These are phyloP conservation scores for Anthracocystis panici-leucophaei DNA, from an alignment of 1,284 basidiomycete genomes.

Conservation along the genomic window DNA sequence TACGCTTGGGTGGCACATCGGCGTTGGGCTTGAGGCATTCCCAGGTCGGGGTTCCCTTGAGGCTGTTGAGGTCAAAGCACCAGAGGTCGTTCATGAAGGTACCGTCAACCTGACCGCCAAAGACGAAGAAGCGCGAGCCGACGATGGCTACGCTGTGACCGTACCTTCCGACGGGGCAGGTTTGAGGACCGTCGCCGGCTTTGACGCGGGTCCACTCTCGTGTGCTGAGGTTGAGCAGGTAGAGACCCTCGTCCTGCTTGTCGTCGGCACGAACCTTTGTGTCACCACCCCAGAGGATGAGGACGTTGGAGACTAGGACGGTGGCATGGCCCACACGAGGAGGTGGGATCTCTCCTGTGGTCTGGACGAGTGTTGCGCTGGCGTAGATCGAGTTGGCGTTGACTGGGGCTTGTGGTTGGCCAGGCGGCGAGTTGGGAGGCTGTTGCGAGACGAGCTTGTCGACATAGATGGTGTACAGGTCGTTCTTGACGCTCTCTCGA, in stretches of 20 bases:
- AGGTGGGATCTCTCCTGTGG: conserved; percentile 87
- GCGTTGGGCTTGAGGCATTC: conserved; percentile 78
- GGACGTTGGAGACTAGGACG: conserved; percentile 92
- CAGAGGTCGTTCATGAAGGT: conserved; percentile 93
- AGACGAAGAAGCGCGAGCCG: conserved; percentile 91
- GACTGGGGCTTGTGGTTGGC: conserved; percentile 16
- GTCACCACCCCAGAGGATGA: conserved; percentile 98
- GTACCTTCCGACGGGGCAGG: conserved; percentile 86
- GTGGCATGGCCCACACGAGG: conserved; percentile 95
- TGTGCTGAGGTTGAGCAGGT: conserved; percentile 88
- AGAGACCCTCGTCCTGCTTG: conserved; percentile 91
- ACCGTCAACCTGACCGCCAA: conserved; percentile 92
- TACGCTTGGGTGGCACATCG: conserved; percentile 84
- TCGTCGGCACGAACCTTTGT: conserved; percentile 81
- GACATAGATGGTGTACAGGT: conserved; percentile 77
- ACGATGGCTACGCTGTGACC: conserved; percentile 95
- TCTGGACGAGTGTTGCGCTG: conserved; percentile 72
- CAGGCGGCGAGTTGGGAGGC: conserved; percentile 75
- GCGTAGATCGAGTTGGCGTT: conserved; percentile 73
- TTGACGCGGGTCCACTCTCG: conserved; percentile 92
- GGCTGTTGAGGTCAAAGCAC: conserved; percentile 84
- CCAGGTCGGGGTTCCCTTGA: conserved; percentile 72
- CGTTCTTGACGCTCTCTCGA: conserved; percentile 88
- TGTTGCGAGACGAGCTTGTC: conserved; percentile 77
- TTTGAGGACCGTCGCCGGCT: conserved; percentile 59